These are phyloP conservation scores for Balakata baccata DNA, from an alignment of 345 rosid genomes.

Conservation along the genomic window DNA sequence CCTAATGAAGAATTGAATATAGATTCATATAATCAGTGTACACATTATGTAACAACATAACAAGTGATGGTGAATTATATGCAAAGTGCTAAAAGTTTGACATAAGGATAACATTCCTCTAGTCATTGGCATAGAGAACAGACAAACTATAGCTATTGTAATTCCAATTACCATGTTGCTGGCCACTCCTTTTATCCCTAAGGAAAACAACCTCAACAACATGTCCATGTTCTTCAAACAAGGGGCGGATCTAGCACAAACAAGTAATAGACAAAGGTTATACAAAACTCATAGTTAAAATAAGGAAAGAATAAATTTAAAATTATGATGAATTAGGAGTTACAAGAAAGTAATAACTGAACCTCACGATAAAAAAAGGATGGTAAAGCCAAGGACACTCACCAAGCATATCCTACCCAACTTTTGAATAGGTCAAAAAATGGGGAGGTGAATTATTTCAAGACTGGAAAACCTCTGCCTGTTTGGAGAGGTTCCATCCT, in stretches of 20 bases:
- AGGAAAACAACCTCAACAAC: conserved; percentile 66
- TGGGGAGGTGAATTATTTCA: neutral
- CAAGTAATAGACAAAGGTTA: conserved; percentile 20
- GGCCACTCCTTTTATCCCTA: conserved; percentile 64
- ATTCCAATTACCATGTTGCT: conserved; percentile 53
- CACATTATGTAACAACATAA: neutral
- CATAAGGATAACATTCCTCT: neutral
- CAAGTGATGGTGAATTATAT: neutral
- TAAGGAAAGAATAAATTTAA: neutral
- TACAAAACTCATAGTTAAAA: neutral
- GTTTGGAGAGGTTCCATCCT: neutral
- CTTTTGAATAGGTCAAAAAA: neutral
- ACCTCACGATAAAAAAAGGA: neutral
- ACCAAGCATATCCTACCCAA: neutral
- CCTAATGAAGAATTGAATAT: conserved; percentile 40
- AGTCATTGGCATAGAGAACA: neutral
- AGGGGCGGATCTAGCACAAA: conserved; percentile 49
- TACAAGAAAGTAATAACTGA: conserved; percentile 6
- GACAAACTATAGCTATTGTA: neutral
- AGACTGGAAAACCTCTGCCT: neutral
- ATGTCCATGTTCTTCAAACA: conserved; percentile 72
- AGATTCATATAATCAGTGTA: neutral
- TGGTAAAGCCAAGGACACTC: neutral
- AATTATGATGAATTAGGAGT: conserved; percentile 1
- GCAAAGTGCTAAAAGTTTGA: neutral